Evolutionary conservation across 768 basidiomycete genomes (phyloP).

Genomic region (Austroboletus festivus): DNA sequence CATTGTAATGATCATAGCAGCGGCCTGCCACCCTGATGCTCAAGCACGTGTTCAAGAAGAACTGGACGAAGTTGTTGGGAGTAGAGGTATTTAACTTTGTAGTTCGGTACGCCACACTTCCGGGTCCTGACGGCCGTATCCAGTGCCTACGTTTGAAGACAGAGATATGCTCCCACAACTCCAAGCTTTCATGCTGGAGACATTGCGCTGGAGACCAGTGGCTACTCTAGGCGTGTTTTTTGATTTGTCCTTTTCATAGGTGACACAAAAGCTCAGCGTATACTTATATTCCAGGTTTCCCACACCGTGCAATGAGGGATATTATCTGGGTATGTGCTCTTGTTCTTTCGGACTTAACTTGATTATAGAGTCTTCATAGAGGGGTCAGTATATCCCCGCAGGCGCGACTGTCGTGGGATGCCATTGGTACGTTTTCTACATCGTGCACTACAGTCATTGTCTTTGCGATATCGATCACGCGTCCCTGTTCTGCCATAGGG

Average conservation of each 20-base stretch:
- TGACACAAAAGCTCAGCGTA: too few relatives aligned
- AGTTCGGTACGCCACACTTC: too few relatives aligned
- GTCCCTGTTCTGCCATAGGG: too few relatives aligned
- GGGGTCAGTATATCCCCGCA: slow-evolving; percentile 20
- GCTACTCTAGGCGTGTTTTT: slow-evolving; percentile 27
- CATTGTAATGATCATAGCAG: slow-evolving; percentile 44
- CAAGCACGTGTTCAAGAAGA: slow-evolving; percentile 49
- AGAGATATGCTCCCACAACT: slow-evolving; percentile 34
- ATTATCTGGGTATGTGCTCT: slow-evolving; percentile 48
- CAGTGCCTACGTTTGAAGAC: slow-evolving; percentile 44
- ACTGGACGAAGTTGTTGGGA: slow-evolving; percentile 46
- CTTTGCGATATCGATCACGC: too few relatives aligned
- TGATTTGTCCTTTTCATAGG: too few relatives aligned
- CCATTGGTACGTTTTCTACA: slow-evolving; percentile 13
- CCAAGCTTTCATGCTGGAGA: slow-evolving; percentile 40
- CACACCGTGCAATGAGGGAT: slow-evolving; percentile 60
- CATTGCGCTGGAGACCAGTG: slow-evolving; percentile 41
- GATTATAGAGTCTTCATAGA: slow-evolving; percentile 25
- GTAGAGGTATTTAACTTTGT: slow-evolving; percentile 10
- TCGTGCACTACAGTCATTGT: not conserved
- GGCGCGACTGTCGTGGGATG: slow-evolving; percentile 22
- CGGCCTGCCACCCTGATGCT: slow-evolving; percentile 47
- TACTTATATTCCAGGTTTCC: slow-evolving; percentile 40
- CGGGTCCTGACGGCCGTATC: too few relatives aligned
- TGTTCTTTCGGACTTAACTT: not conserved